phyloP scores from a whole-genome alignment of 2,329 filamentous ascomycete genomes.

The Penicillium polonicum region DNA sequence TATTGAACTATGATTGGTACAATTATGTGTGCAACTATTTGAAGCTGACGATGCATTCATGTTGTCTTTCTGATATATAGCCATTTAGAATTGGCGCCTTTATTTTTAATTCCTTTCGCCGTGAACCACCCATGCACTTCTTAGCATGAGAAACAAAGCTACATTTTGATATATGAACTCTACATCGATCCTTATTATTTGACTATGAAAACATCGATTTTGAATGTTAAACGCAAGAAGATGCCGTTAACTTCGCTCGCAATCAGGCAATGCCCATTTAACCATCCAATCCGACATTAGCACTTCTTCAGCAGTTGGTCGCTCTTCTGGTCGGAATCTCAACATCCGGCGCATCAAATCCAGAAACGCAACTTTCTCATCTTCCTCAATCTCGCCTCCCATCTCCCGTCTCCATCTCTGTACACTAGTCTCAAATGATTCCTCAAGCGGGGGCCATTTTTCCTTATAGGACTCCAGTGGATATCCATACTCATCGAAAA shows the following conservation, averaged over 20 bases:
- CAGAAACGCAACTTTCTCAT: conserved; percentile 25
- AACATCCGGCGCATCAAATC: conserved; percentile 37
- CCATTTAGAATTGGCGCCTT: too few relatives aligned
- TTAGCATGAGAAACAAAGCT: too few relatives aligned
- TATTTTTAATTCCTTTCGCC: too few relatives aligned
- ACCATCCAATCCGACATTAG: conserved; percentile 38
- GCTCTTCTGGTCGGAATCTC: conserved; percentile 28
- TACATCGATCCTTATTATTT: not conserved
- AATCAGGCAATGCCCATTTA: conserved; percentile 33
- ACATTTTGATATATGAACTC: too few relatives aligned
- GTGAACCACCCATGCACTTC: too few relatives aligned
- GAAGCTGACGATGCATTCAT: too few relatives aligned
- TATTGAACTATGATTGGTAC: too few relatives aligned
- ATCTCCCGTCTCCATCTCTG: conserved; percentile 21
- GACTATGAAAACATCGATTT: not conserved
- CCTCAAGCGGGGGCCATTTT: conserved; percentile 22
- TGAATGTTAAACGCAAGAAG: too few relatives aligned
- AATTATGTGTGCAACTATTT: too few relatives aligned
- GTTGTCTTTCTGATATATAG: too few relatives aligned
- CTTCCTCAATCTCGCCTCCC: conserved; percentile 16
- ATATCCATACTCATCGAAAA: conserved; percentile 18
- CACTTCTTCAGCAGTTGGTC: conserved; percentile 31
- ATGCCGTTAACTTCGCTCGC: conserved; percentile 1
- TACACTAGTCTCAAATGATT: conserved; percentile 28
- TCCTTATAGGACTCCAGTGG: conserved; percentile 7